Evolutionary conservation across 257 asterid species (phyloP).

Genomic region (Prunella vulgaris): DNA sequence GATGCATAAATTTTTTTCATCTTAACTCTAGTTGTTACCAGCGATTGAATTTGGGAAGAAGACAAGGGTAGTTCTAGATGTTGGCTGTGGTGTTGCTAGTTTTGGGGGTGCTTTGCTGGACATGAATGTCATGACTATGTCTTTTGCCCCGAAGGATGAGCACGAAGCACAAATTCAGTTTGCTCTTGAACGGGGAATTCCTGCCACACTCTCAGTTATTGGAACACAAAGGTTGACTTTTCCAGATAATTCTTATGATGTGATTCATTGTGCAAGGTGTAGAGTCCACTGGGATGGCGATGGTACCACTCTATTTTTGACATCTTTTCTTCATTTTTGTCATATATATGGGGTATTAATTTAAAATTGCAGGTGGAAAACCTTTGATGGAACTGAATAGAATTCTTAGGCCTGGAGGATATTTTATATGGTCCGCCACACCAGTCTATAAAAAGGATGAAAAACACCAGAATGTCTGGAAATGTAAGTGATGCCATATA

Average conservation of each 20-base stretch:
- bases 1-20: constrained; percentile 14
- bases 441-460: constrained; percentile 80
- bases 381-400: constrained; percentile 91
- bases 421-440: constrained; percentile 92
- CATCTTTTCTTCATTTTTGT: constrained; percentile 13
- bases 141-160: constrained; percentile 96
- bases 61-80: constrained; percentile 82
- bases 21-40: constrained; percentile 51
- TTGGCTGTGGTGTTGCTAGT: constrained; percentile 99
- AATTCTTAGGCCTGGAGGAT: constrained; percentile 95
- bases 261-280: constrained; percentile 96
- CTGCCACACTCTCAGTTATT: constrained; percentile 82
- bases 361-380: constrained; percentile 65
- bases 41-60: constrained; percentile 72
- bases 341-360: background rate
- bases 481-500: constrained; percentile 39
- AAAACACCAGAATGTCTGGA: constrained; percentile 67
- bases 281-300: constrained; percentile 96
- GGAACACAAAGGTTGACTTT: constrained; percentile 77
- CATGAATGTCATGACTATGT: constrained; percentile 74
- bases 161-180: constrained; percentile 99
- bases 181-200: constrained; percentile 96
- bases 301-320: constrained; percentile 41
- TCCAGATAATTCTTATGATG: constrained; percentile 77
- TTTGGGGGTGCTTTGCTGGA: constrained; percentile 89